Evolutionary conservation across 352 stramenopile species (phyloP), one percentile per base, ranked within the genome.

Genomic region (Phytophthora foliorum): DNA sequence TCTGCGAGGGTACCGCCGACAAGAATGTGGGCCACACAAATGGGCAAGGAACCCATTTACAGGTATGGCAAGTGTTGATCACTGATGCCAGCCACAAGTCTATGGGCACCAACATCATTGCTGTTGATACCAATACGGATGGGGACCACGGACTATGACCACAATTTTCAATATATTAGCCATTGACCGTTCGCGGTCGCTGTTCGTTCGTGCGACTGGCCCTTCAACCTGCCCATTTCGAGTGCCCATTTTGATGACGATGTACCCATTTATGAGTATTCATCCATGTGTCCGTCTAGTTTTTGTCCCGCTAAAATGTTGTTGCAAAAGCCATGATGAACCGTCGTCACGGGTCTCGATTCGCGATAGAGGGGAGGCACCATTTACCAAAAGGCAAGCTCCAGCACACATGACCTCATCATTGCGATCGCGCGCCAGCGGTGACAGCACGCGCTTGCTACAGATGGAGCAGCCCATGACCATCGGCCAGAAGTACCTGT

Each of bases 391-490:
- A 66, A 54, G 9, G 22, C 25, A 14, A 13, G 2, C 31, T 44
- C 19, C 0, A 13, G n/a, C 24, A 31, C 17, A 56, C 36, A 80
- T 77, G 72, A 77, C 63, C 22, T 73, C 72, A 13, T 64, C 55
- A 8, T 45, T 9, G 10, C 42, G 60, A 22, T 19, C 36, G 1
- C 71, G 53, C 29, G 38, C 38, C 44, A 57, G 24, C 46, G 32
- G 5, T 38, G 22, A 14, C 34, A 51, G 62, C 54, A 52, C 59
- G 16, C 36, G 32, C 48, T 53, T 57, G 8, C 53, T 76, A n/a
- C 54, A 63, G 17, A 65, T 69, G 60, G 52, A 74, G 44, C 72
- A 80, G 58, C 63, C 59, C 59, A 64, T 67, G 59, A 70, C 69
- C 34, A 77, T 74, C 36, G 48, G 54, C 17, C 57, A 77, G 22